Evolutionary conservation across 2,329 filamentous ascomycete genomes (phyloP).

Genomic region (Venturia nashicola): DNA sequence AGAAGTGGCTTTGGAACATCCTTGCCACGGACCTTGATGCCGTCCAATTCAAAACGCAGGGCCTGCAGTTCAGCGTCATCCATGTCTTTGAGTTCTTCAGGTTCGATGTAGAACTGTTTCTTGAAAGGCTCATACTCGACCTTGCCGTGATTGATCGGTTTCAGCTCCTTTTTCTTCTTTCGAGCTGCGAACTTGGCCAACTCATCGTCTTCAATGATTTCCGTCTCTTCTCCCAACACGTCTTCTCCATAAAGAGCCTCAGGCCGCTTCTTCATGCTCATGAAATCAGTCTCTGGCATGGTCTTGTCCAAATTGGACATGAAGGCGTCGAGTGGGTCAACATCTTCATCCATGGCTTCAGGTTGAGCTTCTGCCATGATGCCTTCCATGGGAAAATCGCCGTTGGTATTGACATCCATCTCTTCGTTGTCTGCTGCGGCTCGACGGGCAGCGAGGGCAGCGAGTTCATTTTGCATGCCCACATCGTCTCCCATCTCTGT

Average conservation of each 20-base stretch:
- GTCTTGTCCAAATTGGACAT: constrained; percentile 60
- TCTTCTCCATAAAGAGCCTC: constrained; percentile 80
- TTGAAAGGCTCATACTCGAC: constrained; percentile 74
- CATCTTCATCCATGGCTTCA: constrained; percentile 48
- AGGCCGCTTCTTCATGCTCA: constrained; percentile 36
- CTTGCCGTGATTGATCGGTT: constrained; percentile 74
- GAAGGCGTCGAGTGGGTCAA: constrained; percentile 93
- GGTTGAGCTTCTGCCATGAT: constrained; percentile 25
- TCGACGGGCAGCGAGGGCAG: constrained; percentile 2
- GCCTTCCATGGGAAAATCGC: constrained; percentile 14
- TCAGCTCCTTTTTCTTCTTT: constrained; percentile 86
- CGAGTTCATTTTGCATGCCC: constrained; percentile 37
- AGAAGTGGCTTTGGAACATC: constrained; percentile 78
- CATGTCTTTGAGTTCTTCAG: constrained; percentile 69
- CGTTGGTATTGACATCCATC: constrained; percentile 16
- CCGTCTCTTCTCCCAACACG: constrained; percentile 53
- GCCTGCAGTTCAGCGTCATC: constrained; percentile 73
- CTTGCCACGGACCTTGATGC: constrained; percentile 76
- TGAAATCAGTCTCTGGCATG: constrained; percentile 25
- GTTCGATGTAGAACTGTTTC: constrained; percentile 92
- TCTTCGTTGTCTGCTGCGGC: constrained; percentile 24
- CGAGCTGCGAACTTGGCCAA: constrained; percentile 48
- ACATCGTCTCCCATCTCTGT: constrained; percentile 60
- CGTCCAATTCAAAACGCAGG: constrained; percentile 77
- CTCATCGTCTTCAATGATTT: constrained; percentile 52